Evolutionary conservation across 2,329 filamentous ascomycete species (phyloP).

Genomic region (Coniochaeta prunicola): DNA sequence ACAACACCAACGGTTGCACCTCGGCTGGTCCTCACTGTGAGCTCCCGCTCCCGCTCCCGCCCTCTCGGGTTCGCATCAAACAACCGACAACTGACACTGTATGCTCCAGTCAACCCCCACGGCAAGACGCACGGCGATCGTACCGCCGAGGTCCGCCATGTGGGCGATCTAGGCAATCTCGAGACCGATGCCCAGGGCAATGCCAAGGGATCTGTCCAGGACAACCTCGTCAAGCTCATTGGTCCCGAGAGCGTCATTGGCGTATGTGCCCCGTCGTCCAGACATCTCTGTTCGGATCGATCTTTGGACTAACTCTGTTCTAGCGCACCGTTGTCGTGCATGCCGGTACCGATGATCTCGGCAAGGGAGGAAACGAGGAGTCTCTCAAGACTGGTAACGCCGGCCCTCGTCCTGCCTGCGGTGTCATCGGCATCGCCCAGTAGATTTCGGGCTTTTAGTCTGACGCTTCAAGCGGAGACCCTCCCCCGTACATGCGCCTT

Average conservation of each 20-base stretch:
- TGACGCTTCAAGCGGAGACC: background rate
- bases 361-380: conserved; percentile 85
- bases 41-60: conserved; percentile 23
- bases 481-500: background rate
- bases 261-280: conserved; percentile 45
- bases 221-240: conserved; percentile 90
- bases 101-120: conserved; percentile 77
- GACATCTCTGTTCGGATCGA: background rate
- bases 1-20: conserved; percentile 99
- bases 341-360: conserved; percentile 92
- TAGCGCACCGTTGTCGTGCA: conserved; percentile 94
- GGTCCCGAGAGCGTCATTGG: conserved; percentile 92
- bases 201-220: conserved; percentile 69
- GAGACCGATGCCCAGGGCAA: conserved; percentile 91
- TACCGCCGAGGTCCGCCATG: conserved; percentile 76
- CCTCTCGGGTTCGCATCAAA: background rate
- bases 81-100: background rate
- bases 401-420: conserved; percentile 87
- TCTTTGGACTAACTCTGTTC: conserved; percentile 4
- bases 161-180: conserved; percentile 97
- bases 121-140: conserved; percentile 89
- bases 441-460: conserved; percentile 33
- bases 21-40: conserved; percentile 95
- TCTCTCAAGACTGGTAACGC: conserved; percentile 98
- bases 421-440: conserved; percentile 86